These are phyloP conservation scores for Rhizopogon rudus DNA, from an alignment of 768 basidiomycete species.

Conservation along the genomic window DNA sequence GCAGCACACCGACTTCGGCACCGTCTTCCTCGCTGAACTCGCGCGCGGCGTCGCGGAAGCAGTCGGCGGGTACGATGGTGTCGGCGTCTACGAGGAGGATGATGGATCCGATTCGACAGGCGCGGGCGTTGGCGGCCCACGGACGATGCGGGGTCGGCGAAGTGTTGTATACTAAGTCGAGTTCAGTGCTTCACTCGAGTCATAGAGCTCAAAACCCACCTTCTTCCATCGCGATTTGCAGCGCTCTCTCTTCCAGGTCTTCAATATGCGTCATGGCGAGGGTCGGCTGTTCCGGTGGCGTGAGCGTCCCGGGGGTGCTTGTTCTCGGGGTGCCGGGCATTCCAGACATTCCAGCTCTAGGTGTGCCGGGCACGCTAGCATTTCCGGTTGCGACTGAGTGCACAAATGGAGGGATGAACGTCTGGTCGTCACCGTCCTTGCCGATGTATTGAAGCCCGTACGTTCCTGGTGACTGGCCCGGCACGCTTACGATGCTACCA, in stretches of 20 bases:
- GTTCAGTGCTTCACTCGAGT: slow-evolving; percentile 28
- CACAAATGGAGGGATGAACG: slow-evolving; percentile 18
- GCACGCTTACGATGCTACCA: not conserved
- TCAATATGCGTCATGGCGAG: slow-evolving; percentile 20
- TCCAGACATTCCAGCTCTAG: slow-evolving; percentile 19
- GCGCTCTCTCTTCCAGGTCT: slow-evolving; percentile 44
- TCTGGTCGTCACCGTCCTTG: slow-evolving; percentile 55
- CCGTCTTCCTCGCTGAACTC: slow-evolving; percentile 74
- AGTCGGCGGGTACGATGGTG: slow-evolving; percentile 87
- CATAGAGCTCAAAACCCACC: slow-evolving; percentile 30
- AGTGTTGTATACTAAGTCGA: slow-evolving; percentile 43
- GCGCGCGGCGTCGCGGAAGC: slow-evolving; percentile 84
- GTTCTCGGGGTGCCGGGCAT: slow-evolving; percentile 8
- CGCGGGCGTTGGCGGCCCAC: slow-evolving; percentile 72
- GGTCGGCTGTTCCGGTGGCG: slow-evolving; percentile 4
- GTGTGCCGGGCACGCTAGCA: slow-evolving; percentile 12
- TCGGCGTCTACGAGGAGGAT: slow-evolving; percentile 86
- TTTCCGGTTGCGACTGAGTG: slow-evolving; percentile 12
- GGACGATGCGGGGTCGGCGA: slow-evolving; percentile 57
- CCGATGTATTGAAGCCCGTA: slow-evolving; percentile 67
- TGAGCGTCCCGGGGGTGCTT: not conserved
- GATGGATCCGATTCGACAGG: slow-evolving; percentile 70
- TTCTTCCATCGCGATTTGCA: slow-evolving; percentile 49
- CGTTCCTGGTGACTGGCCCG: slow-evolving; percentile 31
- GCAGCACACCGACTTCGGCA: slow-evolving; percentile 70